phyloP scores from a whole-genome alignment of 441 rosid genomes.

The Populus hybrid region DNA sequence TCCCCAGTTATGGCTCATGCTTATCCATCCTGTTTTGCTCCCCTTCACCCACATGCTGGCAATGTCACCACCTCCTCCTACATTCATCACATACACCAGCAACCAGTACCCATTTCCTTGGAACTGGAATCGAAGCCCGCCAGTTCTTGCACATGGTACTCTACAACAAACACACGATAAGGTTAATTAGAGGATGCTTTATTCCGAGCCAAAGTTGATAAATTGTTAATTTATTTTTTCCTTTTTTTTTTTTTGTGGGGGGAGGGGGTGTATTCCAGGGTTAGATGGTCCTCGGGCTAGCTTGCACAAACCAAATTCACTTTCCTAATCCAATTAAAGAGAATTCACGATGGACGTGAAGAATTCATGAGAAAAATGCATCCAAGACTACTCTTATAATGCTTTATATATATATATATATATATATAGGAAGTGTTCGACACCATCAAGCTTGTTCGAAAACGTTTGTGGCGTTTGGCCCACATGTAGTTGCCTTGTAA shows the following conservation, averaged over 20 bases:
- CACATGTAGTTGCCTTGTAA: neutral
- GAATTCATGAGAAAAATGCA: neutral
- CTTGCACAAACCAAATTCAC: no score
- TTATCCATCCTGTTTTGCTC: slow-evolving; percentile 70
- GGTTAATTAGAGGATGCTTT: neutral
- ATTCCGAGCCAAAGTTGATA: neutral
- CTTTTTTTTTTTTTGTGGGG: no score
- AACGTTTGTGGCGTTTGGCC: neutral
- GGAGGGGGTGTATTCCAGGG: no score
- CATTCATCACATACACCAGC: slow-evolving; percentile 76
- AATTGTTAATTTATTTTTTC: no score
- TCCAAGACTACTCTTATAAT: neutral
- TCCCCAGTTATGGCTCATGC: slow-evolving; percentile 93
- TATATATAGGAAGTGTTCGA: neutral
- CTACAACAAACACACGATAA: slow-evolving; percentile 24
- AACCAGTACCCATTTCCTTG: slow-evolving; percentile 87
- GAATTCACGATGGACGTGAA: no score
- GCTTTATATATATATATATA: no score
- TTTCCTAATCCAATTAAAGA: no score
- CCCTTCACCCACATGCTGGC: slow-evolving; percentile 84
- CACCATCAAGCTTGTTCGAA: neutral
- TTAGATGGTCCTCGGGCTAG: no score
- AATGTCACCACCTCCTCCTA: slow-evolving; percentile 75
- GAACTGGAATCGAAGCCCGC: slow-evolving; percentile 64
- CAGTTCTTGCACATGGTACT: slow-evolving; percentile 53